Percentiles rank a stretch among this genome's conserved stretches.
These are phyloP conservation scores for Polytrichum commune DNA, from an alignment of 225 moss, liverwort and hornwort genomes.

Conservation along the genomic window DNA sequence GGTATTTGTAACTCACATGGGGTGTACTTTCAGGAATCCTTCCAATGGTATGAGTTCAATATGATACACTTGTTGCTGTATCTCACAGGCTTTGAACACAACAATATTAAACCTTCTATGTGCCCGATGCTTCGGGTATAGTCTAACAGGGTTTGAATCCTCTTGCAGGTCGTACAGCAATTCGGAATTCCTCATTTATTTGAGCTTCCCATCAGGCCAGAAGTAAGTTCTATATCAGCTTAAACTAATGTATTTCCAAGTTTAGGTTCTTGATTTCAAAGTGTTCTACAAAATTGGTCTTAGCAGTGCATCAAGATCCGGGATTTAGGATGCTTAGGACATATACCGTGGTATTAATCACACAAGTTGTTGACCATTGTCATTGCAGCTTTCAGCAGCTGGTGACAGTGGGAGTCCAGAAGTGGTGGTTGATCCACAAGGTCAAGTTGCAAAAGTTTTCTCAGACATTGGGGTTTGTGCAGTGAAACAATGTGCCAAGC, in stretches of 20 bases:
- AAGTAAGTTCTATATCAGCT: constrained; percentile 45
- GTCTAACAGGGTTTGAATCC: background rate
- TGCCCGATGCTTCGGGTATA: background rate
- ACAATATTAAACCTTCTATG: too few species aligned
- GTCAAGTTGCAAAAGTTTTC: constrained; percentile 78
- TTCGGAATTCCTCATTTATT: constrained; percentile 92
- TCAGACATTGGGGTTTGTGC: constrained; percentile 91
- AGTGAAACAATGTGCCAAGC: constrained; percentile 97
- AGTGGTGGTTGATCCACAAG: constrained; percentile 90
- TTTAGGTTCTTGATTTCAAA: background rate
- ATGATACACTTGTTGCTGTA: too few species aligned
- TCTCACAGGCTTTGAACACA: too few species aligned
- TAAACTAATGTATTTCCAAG: background rate
- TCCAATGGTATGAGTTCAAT: too few species aligned
- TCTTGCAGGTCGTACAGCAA: constrained; percentile 79
- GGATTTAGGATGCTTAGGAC: too few species aligned
- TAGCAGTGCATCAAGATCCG: too few species aligned
- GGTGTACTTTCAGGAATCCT: too few species aligned
- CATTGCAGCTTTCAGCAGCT: constrained; percentile 81
- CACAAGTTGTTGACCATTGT: background rate
- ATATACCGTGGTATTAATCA: too few species aligned
- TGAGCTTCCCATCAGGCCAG: constrained; percentile 95
- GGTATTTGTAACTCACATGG: too few species aligned
- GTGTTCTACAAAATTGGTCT: too few species aligned
- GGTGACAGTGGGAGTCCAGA: constrained; percentile 94